A percentile compares a stretch with the other conserved stretches of the same genome.
Evolutionary conservation across 768 basidiomycete genomes (phyloP).

Genomic region (Hirschioporus abietinus): DNA sequence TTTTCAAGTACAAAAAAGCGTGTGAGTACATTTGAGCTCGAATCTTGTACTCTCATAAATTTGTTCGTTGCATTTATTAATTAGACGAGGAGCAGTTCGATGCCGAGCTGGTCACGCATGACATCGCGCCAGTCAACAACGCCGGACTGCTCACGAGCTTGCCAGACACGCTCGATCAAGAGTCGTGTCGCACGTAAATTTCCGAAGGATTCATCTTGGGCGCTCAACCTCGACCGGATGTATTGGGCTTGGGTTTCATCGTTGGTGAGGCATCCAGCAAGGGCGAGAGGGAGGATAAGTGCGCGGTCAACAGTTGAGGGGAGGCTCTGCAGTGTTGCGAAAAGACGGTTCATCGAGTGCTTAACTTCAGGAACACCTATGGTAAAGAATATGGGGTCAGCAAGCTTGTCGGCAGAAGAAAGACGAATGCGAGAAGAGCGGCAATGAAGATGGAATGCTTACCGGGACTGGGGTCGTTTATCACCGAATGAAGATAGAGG

Average conservation of each 20-base stretch:
- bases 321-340: conserved; percentile 48
- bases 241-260: conserved; percentile 52
- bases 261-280: conserved; percentile 71
- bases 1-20: too few species aligned
- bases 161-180: conserved; percentile 68
- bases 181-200: conserved; percentile 53
- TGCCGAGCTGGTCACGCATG: conserved; percentile 39
- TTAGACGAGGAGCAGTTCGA: conserved; percentile 50
- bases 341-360: conserved; percentile 48
- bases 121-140: conserved; percentile 59
- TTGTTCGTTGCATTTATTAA: neutral
- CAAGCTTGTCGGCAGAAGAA: neutral
- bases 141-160: conserved; percentile 52
- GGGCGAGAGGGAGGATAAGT: conserved; percentile 66
- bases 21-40: neutral
- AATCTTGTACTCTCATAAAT: neutral
- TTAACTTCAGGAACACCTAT: conserved; percentile 70
- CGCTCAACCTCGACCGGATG: conserved; percentile 51
- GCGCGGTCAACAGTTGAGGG: conserved; percentile 59
- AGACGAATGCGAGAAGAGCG: conserved; percentile 5
- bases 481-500: conserved; percentile 64
- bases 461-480: conserved; percentile 70
- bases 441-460: conserved; percentile 20
- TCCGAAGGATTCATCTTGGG: conserved; percentile 52
- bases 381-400: conserved; percentile 9